Evolutionary conservation across 2,329 filamentous ascomycete genomes (phyloP).

Genomic region (Pyrenochaeta sp.): DNA sequence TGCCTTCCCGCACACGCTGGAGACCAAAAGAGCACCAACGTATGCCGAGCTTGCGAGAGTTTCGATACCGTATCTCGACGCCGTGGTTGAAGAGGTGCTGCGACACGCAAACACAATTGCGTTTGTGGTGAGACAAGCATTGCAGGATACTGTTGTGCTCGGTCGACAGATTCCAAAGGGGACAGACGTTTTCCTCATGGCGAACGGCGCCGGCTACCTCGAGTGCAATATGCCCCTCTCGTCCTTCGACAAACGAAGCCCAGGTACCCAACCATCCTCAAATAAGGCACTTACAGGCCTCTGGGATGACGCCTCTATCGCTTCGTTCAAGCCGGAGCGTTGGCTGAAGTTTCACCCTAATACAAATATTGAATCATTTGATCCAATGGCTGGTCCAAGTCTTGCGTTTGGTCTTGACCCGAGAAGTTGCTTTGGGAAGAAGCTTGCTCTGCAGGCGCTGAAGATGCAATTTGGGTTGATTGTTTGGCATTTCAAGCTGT

Average conservation of each 20-base stretch:
- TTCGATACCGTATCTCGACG: conserved; percentile 6
- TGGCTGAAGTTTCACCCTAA: conserved; percentile 1
- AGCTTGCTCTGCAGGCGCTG: conserved; percentile 8
- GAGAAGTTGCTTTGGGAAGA: conserved; percentile 7
- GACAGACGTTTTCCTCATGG: conserved; percentile 10
- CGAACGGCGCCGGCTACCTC: conserved; percentile 6
- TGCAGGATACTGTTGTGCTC: neutral
- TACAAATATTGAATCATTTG: neutral
- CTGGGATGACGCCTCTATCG: conserved; percentile 1
- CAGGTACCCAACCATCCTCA: neutral
- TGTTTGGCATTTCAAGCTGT: conserved; percentile 5
- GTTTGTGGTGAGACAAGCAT: neutral
- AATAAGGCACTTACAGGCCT: neutral
- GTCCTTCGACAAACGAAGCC: neutral
- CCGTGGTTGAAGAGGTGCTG: conserved; percentile 5
- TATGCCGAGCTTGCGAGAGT: conserved; percentile 1
- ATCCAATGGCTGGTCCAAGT: conserved; percentile 5
- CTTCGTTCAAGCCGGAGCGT: neutral
- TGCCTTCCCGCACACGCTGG: neutral
- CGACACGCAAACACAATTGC: conserved; percentile 6
- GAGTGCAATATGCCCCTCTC: conserved; percentile 1
- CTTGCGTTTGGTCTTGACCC: conserved; percentile 7
- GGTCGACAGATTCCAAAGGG: neutral
- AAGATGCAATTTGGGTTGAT: conserved; percentile 8
- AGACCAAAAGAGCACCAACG: neutral